Conservation (phyloP, 192 early-diverging fungal species). For the Linnemannia exigua region DNA sequence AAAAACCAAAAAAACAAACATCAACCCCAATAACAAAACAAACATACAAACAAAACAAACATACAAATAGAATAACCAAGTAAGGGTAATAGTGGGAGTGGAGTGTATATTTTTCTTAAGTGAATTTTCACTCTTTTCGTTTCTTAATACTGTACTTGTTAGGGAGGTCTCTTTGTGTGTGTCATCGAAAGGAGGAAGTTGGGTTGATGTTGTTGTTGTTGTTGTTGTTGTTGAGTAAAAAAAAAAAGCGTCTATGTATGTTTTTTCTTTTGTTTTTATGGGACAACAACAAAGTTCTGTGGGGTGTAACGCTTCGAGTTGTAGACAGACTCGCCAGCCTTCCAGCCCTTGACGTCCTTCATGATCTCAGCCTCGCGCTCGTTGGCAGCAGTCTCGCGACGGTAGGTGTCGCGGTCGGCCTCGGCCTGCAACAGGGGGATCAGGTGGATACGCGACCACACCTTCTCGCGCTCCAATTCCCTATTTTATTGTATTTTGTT, state of each 20-base stretch:
- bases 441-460: constrained; percentile 94
- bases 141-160: not conserved
- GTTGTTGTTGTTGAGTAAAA: not conserved
- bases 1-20: no score
- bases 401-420: constrained; percentile 90
- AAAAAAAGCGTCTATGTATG: not conserved
- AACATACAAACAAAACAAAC: no score
- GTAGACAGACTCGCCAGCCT: constrained; percentile 90
- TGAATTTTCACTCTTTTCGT: not conserved
- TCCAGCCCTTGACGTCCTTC: constrained; percentile 86
- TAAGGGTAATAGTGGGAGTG: no score
- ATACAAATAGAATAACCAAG: no score
- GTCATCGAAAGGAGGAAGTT: not conserved
- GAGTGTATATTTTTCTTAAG: not conserved
- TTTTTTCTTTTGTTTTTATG: no score
- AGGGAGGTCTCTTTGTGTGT: no score
- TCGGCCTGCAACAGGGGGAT: constrained; percentile 94
- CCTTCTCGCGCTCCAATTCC: constrained; percentile 92
- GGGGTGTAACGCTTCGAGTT: constrained; percentile 86
- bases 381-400: constrained; percentile 80
- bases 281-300: constrained; percentile 76
- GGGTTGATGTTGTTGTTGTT: not conserved
- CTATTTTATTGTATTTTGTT: constrained; percentile 53
- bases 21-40: no score
- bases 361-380: constrained; percentile 88